Conservation (phyloP, 1,139 yeast species). For the Yamadazyma epiphylla region DNA sequence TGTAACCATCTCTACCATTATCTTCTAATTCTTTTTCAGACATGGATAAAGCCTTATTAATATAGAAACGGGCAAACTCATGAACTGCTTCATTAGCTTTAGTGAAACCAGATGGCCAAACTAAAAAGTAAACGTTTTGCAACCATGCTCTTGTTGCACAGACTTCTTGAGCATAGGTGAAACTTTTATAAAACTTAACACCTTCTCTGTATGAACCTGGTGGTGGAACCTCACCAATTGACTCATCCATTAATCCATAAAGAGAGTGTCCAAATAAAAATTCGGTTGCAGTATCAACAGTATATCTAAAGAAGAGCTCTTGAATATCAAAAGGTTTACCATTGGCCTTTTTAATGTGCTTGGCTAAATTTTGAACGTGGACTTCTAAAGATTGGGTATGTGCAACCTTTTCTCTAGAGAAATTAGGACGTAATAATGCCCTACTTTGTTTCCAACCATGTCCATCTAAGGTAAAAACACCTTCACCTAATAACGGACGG, state of each 20-base stretch:
- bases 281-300: constrained; percentile 41
- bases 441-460: constrained; percentile 55
- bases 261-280: constrained; percentile 38
- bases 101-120: constrained; percentile 21
- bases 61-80: constrained; percentile 24
- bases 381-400: constrained; percentile 42
- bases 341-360: constrained; percentile 21
- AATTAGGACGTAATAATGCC: constrained; percentile 53
- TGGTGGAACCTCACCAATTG: constrained; percentile 20
- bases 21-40: constrained; percentile 20
- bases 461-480: constrained; percentile 54
- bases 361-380: constrained; percentile 36
- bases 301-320: constrained; percentile 32
- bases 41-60: constrained; percentile 25
- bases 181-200: constrained; percentile 23
- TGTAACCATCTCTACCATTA: constrained; percentile 17
- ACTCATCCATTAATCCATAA: constrained; percentile 26
- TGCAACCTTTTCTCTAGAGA: constrained; percentile 48
- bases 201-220: constrained; percentile 16
- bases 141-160: constrained; percentile 27
- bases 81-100: constrained; percentile 20
- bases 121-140: constrained; percentile 21
- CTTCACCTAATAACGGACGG: constrained; percentile 46
- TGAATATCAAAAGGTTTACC: constrained; percentile 31
- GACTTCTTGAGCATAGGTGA: constrained; percentile 26